phyloP scores from a whole-genome alignment of 2,329 filamentous ascomycete genomes.

The Colletotrichum karsti region DNA sequence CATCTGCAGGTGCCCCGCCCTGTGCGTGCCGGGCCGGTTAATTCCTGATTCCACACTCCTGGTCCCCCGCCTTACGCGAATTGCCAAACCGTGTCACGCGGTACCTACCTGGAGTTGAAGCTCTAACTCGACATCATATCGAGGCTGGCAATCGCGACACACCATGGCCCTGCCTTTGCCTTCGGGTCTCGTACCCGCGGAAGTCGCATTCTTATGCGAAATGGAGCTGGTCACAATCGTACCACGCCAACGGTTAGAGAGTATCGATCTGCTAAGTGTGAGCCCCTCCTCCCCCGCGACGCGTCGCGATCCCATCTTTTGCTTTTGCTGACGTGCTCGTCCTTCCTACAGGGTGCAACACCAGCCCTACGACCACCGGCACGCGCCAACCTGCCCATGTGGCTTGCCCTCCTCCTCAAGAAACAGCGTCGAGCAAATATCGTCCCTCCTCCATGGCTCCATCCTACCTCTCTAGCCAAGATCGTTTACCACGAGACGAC shows the following conservation, averaged over 20 bases:
- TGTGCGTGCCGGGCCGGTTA: background rate
- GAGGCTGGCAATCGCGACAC: background rate
- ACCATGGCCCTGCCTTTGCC: conserved; percentile 61
- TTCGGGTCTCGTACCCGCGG: conserved; percentile 76
- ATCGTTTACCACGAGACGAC: conserved; percentile 86
- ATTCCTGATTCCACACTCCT: conserved; percentile 11
- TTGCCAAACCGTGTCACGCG: no score
- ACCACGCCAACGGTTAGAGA: conserved; percentile 88
- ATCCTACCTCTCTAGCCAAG: conserved; percentile 75
- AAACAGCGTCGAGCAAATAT: conserved; percentile 95
- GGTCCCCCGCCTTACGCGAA: conserved; percentile 4
- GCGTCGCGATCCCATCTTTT: background rate
- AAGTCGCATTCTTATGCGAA: conserved; percentile 94
- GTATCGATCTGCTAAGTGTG: conserved; percentile 86
- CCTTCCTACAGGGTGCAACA: conserved; percentile 73
- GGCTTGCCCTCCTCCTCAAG: conserved; percentile 95
- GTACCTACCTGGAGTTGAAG: no score
- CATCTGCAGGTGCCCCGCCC: background rate
- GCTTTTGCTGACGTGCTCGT: background rate
- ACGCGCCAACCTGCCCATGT: conserved; percentile 82
- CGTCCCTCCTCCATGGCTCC: conserved; percentile 88
- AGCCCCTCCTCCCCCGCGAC: conserved; percentile 41
- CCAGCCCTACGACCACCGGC: conserved; percentile 82
- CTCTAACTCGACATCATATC: background rate
- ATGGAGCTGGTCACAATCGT: conserved; percentile 97